phyloP scores from a whole-genome alignment of 2,329 filamentous ascomycete species.

The Colletotrichum sp. region DNA sequence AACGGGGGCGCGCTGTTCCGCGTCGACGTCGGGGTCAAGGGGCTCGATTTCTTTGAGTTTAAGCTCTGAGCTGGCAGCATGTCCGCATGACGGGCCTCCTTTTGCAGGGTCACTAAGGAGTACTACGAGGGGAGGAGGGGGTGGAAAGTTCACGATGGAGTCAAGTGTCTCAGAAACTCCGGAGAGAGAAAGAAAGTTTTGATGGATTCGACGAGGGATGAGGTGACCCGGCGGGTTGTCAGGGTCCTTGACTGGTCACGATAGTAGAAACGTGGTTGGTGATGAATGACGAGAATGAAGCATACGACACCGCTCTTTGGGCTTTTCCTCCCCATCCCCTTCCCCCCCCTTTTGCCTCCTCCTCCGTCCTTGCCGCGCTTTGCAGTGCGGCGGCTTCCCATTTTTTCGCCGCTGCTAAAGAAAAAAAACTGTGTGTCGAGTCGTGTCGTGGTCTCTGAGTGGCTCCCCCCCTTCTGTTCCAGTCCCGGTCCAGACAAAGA shows the following conservation, averaged over 20 bases:
- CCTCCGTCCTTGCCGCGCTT: background rate
- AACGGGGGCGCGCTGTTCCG: constrained; percentile 76
- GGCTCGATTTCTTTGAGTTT: constrained; percentile 69
- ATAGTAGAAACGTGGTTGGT: background rate
- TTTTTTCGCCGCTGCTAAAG: background rate
- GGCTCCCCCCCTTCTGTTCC: background rate
- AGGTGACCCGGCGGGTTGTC: background rate
- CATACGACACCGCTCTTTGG: constrained; percentile 4
- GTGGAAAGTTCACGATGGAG: background rate
- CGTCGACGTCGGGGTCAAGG: constrained; percentile 76
- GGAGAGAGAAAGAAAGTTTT: background rate
- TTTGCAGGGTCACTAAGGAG: background rate
- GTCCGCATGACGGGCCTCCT: background rate
- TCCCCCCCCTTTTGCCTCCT: background rate
- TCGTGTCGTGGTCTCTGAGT: background rate
- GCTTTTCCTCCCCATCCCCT: background rate
- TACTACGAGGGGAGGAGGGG: background rate
- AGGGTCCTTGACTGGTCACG: background rate
- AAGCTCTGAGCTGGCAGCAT: constrained; percentile 42
- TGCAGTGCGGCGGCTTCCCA: background rate
- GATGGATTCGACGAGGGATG: background rate
- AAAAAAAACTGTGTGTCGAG: background rate
- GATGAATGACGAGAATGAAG: constrained; percentile 3
- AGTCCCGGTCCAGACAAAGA: background rate
- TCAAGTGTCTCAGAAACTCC: background rate